Conservation (phyloP, 208 protist genomes). For the Crithidia mellificae region DNA sequence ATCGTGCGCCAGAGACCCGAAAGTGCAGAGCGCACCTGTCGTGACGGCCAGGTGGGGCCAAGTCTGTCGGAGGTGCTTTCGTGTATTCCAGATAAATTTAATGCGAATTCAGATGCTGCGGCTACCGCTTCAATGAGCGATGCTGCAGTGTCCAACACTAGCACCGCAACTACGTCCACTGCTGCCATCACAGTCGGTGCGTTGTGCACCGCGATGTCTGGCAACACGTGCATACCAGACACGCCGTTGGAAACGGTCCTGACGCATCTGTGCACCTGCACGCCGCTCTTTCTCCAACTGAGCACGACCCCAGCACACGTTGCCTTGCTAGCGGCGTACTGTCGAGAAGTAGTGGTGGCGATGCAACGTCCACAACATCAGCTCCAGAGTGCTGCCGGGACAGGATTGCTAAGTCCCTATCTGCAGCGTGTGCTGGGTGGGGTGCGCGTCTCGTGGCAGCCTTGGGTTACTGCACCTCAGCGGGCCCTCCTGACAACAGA, state of each 20-base stretch:
- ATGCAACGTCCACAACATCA: not conserved
- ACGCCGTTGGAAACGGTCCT: not conserved
- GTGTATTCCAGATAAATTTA: no score
- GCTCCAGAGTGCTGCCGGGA: not conserved
- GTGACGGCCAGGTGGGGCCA: no score
- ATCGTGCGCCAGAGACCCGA: not conserved
- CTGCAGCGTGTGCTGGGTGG: constrained; percentile 7
- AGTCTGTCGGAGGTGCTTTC: not conserved
- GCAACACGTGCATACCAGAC: not conserved
- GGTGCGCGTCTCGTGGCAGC: constrained; percentile 24
- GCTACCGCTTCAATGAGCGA: no score
- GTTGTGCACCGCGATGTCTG: not conserved
- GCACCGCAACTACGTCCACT: no score
- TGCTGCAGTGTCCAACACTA: no score
- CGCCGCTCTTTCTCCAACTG: constrained; percentile 14
- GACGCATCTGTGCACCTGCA: not conserved
- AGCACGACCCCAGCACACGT: not conserved
- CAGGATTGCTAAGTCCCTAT: no score
- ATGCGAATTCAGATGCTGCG: no score
- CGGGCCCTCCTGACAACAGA: no score
- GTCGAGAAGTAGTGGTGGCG: not conserved
- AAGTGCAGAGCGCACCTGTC: no score
- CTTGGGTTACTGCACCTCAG: constrained; percentile 11
- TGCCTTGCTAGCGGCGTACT: constrained; percentile 11
- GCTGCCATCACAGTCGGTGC: constrained; percentile 7